phyloP scores from a whole-genome alignment of 495 filamentous ascomycete genomes.

The Rusavskia elegans region DNA sequence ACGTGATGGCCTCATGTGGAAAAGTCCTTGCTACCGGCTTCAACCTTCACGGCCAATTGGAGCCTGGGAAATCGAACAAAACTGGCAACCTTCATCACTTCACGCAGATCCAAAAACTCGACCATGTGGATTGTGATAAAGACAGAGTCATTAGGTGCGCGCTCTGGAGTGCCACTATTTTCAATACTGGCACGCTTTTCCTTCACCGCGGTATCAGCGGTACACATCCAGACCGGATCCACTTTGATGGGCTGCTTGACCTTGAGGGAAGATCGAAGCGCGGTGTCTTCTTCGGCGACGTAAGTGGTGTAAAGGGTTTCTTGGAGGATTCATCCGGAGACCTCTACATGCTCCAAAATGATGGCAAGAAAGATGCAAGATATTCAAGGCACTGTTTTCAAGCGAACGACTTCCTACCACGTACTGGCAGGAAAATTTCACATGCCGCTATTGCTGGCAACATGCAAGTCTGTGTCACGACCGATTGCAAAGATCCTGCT shows the following conservation, averaged over 20 bases:
- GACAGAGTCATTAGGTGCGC: too few species aligned
- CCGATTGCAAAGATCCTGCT: neutral
- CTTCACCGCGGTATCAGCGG: too few species aligned
- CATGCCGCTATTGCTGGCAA: constrained; percentile 11
- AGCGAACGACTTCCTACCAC: constrained; percentile 1
- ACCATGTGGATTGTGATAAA: too few species aligned
- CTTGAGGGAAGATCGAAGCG: neutral
- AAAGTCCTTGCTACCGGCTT: constrained; percentile 6
- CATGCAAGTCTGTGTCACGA: constrained; percentile 8
- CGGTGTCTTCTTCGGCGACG: constrained; percentile 10
- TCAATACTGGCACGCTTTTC: too few species aligned
- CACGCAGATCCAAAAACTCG: neutral
- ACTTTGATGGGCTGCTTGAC: too few species aligned
- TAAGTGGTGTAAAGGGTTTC: constrained; percentile 10
- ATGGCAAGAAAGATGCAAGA: neutral
- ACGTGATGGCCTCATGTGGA: too few species aligned
- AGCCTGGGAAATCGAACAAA: neutral
- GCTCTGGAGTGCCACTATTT: too few species aligned
- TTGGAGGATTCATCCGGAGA: constrained; percentile 1
- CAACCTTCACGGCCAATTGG: constrained; percentile 10
- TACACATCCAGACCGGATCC: too few species aligned
- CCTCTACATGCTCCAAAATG: neutral
- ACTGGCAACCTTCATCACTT: neutral
- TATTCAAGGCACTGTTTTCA: constrained; percentile 1
- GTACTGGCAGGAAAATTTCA: neutral